Conservation (phyloP, 345 rosid genomes). For the Camelina neglecta region DNA sequence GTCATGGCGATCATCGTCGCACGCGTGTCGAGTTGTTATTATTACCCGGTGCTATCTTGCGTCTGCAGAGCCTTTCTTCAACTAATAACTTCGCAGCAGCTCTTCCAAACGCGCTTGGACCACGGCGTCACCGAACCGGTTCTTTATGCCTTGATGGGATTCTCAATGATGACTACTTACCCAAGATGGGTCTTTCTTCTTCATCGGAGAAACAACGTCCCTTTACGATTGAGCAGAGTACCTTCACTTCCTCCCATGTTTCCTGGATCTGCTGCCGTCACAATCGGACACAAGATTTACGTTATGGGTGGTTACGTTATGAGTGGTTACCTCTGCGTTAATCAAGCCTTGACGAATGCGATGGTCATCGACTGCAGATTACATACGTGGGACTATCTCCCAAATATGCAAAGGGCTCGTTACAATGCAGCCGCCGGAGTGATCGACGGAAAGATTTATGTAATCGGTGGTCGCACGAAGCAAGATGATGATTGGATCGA, state of each 20-base stretch:
- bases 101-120: too few species aligned
- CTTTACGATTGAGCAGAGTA: background rate
- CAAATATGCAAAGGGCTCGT: background rate
- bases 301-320: background rate
- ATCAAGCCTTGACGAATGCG: background rate
- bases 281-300: conserved; percentile 5
- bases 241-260: background rate
- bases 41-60: too few species aligned
- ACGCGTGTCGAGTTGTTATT: too few species aligned
- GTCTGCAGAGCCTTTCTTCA: too few species aligned
- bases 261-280: background rate
- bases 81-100: too few species aligned
- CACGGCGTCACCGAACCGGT: too few species aligned
- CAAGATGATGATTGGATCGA: background rate
- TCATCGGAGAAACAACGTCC: background rate
- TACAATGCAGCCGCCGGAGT: conserved; percentile 4
- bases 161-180: background rate
- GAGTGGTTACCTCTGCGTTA: too few species aligned
- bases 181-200: background rate
- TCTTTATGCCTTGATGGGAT: background rate
- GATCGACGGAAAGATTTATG: conserved; percentile 11
- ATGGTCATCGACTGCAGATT: background rate
- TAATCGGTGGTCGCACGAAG: conserved; percentile 1
- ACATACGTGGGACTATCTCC: background rate
- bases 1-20: too few species aligned